A percentile compares a stretch with the other conserved stretches of the same genome.
Conservation (phyloP, 139 green algal species). For the Diplosphaera chodatii region DNA sequence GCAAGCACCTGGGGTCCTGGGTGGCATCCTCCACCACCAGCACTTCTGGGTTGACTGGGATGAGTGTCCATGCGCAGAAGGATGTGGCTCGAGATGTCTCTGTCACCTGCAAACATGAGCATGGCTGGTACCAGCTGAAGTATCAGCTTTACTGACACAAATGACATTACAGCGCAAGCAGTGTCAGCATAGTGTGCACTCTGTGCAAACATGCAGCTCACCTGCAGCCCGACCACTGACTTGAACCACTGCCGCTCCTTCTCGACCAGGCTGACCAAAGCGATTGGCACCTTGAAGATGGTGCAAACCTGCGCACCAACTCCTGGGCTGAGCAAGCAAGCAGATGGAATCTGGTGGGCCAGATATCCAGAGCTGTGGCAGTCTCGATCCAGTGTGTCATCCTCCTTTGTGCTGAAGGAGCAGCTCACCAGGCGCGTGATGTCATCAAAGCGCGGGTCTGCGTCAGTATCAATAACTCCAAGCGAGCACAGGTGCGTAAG, state of each 20-base stretch:
- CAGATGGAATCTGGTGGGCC: no score
- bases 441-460: constrained; percentile 62
- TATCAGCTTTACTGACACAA: no score
- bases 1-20: constrained; percentile 46
- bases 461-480: constrained; percentile 44
- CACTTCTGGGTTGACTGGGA: constrained; percentile 58
- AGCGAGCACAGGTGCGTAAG: constrained; percentile 34
- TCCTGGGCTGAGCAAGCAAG: no score
- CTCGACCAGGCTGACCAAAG: constrained; percentile 76
- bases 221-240: constrained; percentile 44
- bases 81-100: constrained; percentile 60
- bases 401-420: neutral
- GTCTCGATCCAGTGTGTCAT: no score
- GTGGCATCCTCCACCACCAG: constrained; percentile 68
- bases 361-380: no score
- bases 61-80: constrained; percentile 83
- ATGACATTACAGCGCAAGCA: no score
- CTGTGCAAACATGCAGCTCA: no score
- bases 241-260: constrained; percentile 86
- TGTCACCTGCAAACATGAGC: constrained; percentile 12
- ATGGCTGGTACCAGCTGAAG: no score
- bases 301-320: constrained; percentile 11
- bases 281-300: constrained; percentile 60
- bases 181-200: no score
- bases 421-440: constrained; percentile 47